Evolutionary conservation across 2,329 filamentous ascomycete genomes (phyloP), one percentile per base, ranked within the genome.

Genomic region (Huntiella savannae): DNA sequence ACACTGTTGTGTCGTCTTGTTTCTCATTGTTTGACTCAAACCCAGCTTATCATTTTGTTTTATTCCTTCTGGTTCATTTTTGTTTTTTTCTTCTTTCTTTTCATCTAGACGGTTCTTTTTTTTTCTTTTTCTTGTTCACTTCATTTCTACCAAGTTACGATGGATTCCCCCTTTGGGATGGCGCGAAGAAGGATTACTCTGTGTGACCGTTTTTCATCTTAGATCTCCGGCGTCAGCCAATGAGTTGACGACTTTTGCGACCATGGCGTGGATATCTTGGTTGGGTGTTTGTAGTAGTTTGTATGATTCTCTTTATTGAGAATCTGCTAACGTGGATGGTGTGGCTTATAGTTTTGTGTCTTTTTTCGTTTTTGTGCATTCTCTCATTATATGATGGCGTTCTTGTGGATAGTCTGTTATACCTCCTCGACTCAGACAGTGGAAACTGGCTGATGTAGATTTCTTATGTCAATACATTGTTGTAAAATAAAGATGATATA

Each of bases 311-410:
- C 37, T 40, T 40, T 17, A 13, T 7, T 28, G 22, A 28, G 22
- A 28, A 28, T 6, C 5, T 28, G 8, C 22, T 28, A 7, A 28
- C 22, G 22, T 28, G 22, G 22, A 5, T 28, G 22, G 22, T 22
- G 11, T 15, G 37, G 22, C 6, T 17, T 12, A 40, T 22, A 40
- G 22, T 44, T 37, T 44, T 35, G n/a, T 15, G 33, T 35, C 36
- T 44, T 28, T 17, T 28, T 17, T 35, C 11, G 28, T 46, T 13
- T 15, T 40, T 40, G 41, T 22, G 35, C 22, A 37, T 45, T 47
- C 28, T 41, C 33, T 41, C 34, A 38, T 19, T 45, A 46, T 36
- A 46, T 39, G 47, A 49, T 46, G 47, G 47, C 47, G 47, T 49
- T 49, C 33, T 41, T n/a, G n/a, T 36, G 28, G 40, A 41, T 36